phyloP scores from a whole-genome alignment of 2,329 filamentous ascomycete species.

The Aureobasidium sp. region DNA sequence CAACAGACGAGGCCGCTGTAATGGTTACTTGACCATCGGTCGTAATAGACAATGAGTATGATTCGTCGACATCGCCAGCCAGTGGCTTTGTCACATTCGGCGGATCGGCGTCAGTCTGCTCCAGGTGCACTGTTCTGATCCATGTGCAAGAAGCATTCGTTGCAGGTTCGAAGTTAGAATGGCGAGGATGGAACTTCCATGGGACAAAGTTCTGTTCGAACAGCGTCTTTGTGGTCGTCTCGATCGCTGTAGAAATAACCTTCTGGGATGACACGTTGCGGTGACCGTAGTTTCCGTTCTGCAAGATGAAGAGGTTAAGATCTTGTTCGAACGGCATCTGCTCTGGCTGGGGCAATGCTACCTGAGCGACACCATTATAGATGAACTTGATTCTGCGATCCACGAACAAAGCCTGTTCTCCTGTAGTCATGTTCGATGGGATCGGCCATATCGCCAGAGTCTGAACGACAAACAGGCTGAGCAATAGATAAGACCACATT shows the following conservation, averaged over 20 bases:
- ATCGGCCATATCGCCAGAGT: slow-evolving; percentile 38
- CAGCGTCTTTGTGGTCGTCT: slow-evolving; percentile 54
- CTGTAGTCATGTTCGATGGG: slow-evolving; percentile 32
- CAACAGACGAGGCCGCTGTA: slow-evolving; percentile 57
- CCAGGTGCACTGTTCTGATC: slow-evolving; percentile 56
- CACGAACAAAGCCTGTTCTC: slow-evolving; percentile 36
- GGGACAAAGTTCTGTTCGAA: slow-evolving; percentile 65
- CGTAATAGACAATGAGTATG: slow-evolving; percentile 60
- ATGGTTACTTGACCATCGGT: slow-evolving; percentile 55
- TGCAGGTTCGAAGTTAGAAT: slow-evolving; percentile 58
- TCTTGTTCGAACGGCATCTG: slow-evolving; percentile 14
- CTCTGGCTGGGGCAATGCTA: slow-evolving; percentile 19
- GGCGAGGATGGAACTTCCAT: slow-evolving; percentile 66
- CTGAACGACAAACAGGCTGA: slow-evolving; percentile 18
- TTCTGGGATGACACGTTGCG: slow-evolving; percentile 22
- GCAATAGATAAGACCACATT: neutral
- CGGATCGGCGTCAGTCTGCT: slow-evolving; percentile 51
- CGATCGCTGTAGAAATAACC: slow-evolving; percentile 42
- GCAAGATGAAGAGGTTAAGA: slow-evolving; percentile 11
- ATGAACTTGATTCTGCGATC: slow-evolving; percentile 32
- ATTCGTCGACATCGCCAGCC: slow-evolving; percentile 63
- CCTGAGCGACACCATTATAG: slow-evolving; percentile 27
- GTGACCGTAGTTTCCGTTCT: slow-evolving; percentile 5
- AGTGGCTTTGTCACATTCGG: slow-evolving; percentile 52
- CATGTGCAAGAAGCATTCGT: slow-evolving; percentile 38